These are phyloP conservation scores for Cutaneotrichosporon cutaneum DNA, from an alignment of 1,284 basidiomycete species.

Conservation along the genomic window DNA sequence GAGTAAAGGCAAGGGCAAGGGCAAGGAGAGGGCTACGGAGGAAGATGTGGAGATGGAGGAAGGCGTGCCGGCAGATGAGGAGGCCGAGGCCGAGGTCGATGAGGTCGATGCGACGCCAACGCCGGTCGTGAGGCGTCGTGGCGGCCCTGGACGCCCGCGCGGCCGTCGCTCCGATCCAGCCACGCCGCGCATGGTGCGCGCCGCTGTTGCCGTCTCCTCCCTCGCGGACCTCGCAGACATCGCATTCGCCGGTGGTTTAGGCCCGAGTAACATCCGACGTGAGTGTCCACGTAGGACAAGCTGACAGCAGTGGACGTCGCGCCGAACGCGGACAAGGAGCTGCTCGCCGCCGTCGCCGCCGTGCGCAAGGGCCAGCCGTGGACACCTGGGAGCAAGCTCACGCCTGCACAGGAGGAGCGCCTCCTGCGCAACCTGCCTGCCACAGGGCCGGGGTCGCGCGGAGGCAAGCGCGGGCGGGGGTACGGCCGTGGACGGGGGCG, in stretches of 20 bases:
- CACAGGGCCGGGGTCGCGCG: slow-evolving; percentile 21
- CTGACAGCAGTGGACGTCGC: slow-evolving; percentile 25
- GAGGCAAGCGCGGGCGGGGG: slow-evolving; percentile 7
- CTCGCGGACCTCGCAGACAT: slow-evolving; percentile 24
- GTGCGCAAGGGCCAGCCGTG: slow-evolving; percentile 19
- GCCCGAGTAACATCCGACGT: slow-evolving; percentile 18
- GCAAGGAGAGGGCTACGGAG: neutral
- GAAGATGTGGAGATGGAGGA: neutral
- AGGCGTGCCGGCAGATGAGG: neutral
- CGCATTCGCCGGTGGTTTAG: slow-evolving; percentile 20
- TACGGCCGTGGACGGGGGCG: neutral
- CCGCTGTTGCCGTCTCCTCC: slow-evolving; percentile 14
- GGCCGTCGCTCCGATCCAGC: neutral
- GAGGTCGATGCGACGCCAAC: neutral
- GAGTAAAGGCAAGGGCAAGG: neutral
- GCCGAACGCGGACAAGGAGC: slow-evolving; percentile 17
- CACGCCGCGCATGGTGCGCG: slow-evolving; percentile 6
- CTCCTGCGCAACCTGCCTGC: slow-evolving; percentile 22
- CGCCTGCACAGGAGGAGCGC: slow-evolving; percentile 22
- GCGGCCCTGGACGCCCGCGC: slow-evolving; percentile 4
- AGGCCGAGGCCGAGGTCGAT: neutral
- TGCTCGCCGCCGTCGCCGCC: slow-evolving; percentile 17
- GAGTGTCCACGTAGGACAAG: too few relatives aligned
- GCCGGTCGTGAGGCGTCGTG: neutral
- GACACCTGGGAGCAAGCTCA: slow-evolving; percentile 14